phyloP scores from a whole-genome alignment of 1,139 yeast genomes.

The Schwanniomyces etchellsii region DNA sequence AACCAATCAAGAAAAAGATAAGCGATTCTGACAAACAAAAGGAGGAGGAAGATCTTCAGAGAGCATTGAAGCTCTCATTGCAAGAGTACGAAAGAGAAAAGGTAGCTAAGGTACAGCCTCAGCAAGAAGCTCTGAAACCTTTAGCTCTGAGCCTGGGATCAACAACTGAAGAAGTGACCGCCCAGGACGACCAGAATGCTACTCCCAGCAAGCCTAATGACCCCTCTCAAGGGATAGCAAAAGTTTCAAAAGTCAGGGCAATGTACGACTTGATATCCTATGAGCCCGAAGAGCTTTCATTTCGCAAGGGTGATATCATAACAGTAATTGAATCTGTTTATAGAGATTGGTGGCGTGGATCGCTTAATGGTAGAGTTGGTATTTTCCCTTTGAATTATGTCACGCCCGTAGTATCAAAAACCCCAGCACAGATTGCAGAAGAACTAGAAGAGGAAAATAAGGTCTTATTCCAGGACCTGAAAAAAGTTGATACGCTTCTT shows the following conservation, averaged over 20 bases:
- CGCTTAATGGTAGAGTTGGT: conserved; percentile 73
- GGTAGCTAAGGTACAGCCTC: conserved; percentile 22
- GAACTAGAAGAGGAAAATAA: conserved; percentile 27
- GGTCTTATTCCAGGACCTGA: conserved; percentile 25
- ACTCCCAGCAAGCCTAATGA: not conserved
- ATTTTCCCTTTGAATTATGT: conserved; percentile 95
- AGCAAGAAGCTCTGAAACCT: conserved; percentile 20
- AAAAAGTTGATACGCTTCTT: conserved; percentile 60
- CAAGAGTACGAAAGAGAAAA: conserved; percentile 52
- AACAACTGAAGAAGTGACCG: conserved; percentile 4
- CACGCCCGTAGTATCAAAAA: conserved; percentile 65
- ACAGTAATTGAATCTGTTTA: conserved; percentile 84
- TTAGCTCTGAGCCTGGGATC: conserved; percentile 4
- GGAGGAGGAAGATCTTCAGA: conserved; percentile 79
- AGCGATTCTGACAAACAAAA: conserved; percentile 41
- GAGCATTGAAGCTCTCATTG: conserved; percentile 73
- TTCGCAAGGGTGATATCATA: conserved; percentile 70
- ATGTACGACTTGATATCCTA: conserved; percentile 72
- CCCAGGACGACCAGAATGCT: not conserved
- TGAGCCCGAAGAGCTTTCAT: conserved; percentile 68
- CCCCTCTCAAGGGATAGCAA: conserved; percentile 32
- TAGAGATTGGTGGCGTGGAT: conserved; percentile 95
- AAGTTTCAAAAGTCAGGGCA: conserved; percentile 71
- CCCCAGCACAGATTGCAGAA: conserved; percentile 37
- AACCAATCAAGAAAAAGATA: conserved; percentile 56